phyloP scores from a whole-genome alignment of 371 early-diverging fungal species.

The Mortierella sp. region DNA sequence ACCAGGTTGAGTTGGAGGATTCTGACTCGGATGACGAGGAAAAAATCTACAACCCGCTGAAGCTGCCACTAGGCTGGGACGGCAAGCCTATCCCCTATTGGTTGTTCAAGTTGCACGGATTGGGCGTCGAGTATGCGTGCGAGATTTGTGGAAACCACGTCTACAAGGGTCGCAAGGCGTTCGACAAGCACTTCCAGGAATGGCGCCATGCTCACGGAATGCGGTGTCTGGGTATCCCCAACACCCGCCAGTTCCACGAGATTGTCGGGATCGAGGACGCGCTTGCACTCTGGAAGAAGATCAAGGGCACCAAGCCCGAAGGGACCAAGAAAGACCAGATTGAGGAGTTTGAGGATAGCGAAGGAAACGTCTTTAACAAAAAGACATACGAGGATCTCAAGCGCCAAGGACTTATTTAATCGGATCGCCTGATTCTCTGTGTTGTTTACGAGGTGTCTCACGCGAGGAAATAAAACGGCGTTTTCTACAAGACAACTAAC shows the following conservation, averaged over 20 bases:
- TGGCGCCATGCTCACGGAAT: constrained; percentile 97
- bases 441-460: background rate
- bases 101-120: constrained; percentile 97
- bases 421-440: background rate
- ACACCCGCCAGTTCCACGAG: constrained; percentile 94
- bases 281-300: constrained; percentile 86
- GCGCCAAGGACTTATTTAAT: constrained; percentile 90
- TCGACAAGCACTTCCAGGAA: constrained; percentile 97
- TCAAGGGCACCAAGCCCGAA: constrained; percentile 77
- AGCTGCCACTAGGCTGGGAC: constrained; percentile 98
- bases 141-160: constrained; percentile 98
- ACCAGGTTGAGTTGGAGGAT: constrained; percentile 79
- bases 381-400: constrained; percentile 97
- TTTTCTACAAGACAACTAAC: background rate
- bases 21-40: constrained; percentile 91
- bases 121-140: constrained; percentile 95
- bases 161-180: constrained; percentile 98
- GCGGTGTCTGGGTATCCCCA: constrained; percentile 95
- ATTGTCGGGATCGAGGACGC: constrained; percentile 95
- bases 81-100: constrained; percentile 99
- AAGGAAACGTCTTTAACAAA: constrained; percentile 98
- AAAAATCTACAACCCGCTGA: constrained; percentile 95
- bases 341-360: constrained; percentile 97
- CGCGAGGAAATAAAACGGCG: background rate
- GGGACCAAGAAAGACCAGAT: constrained; percentile 79